Conservation (phyloP, 768 basidiomycete genomes). For the Suillus americanus region DNA sequence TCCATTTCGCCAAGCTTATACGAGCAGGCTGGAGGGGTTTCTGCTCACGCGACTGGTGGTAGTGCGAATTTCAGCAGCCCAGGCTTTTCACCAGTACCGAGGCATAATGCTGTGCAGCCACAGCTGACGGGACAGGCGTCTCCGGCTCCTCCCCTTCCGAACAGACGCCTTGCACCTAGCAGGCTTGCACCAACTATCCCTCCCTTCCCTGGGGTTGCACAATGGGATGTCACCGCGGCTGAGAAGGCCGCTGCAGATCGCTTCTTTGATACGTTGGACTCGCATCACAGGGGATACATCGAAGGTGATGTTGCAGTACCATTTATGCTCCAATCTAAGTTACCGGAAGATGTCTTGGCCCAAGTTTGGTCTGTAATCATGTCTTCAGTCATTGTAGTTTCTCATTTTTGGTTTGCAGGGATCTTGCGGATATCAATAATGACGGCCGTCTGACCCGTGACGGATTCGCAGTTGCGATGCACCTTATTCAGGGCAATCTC, state of each 20-base stretch:
- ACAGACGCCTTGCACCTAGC: constrained; percentile 20
- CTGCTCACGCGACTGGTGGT: constrained; percentile 57
- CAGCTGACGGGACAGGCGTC: constrained; percentile 43
- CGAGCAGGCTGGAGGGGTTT: constrained; percentile 65
- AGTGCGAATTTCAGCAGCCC: constrained; percentile 66
- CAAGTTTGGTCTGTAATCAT: constrained; percentile 73
- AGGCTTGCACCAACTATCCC: constrained; percentile 24
- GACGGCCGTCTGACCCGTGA: constrained; percentile 87
- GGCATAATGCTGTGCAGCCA: constrained; percentile 65
- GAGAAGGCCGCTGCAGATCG: constrained; percentile 80
- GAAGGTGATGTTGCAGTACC: constrained; percentile 95
- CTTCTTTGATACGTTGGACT: constrained; percentile 83
- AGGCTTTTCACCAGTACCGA: constrained; percentile 42
- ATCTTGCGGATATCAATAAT: constrained; percentile 86
- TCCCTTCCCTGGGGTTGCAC: constrained; percentile 29
- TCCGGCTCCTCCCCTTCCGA: constrained; percentile 24
- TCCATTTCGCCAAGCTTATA: constrained; percentile 82
- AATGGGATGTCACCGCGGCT: constrained; percentile 81
- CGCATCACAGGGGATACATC: constrained; percentile 71
- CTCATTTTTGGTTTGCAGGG: constrained; percentile 54
- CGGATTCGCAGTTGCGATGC: constrained; percentile 94
- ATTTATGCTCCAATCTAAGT: constrained; percentile 89
- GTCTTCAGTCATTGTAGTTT: background rate
- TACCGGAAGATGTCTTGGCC: constrained; percentile 83
- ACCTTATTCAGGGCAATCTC: constrained; percentile 86